These are phyloP conservation scores for Pseudogymnoascus sp. DNA, from an alignment of 2,329 filamentous ascomycete genomes.

Conservation along the genomic window DNA sequence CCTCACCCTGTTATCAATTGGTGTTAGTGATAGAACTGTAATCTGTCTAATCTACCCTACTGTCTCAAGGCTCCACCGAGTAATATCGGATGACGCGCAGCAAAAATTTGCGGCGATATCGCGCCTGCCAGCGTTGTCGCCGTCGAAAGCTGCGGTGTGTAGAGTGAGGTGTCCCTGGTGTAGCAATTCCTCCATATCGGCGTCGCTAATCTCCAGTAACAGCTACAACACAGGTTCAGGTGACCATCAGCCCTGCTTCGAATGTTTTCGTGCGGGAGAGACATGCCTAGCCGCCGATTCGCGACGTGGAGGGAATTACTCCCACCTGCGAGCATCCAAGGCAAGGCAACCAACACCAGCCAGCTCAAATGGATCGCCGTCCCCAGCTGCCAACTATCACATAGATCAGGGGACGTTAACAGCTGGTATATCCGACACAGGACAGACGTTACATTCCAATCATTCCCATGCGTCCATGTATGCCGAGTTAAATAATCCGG, in stretches of 20 bases:
- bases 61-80: neutral
- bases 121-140: constrained; percentile 12
- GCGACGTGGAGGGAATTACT: constrained; percentile 6
- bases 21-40: neutral
- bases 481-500: constrained; percentile 10
- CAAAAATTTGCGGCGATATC: constrained; percentile 8
- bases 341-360: neutral
- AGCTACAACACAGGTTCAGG: neutral
- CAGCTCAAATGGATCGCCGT: neutral
- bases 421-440: neutral
- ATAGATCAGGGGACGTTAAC: neutral
- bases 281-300: neutral
- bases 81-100: neutral
- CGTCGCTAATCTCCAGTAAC: neutral
- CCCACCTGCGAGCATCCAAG: neutral
- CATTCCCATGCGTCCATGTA: constrained; percentile 1
- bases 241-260: neutral
- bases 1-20: neutral
- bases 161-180: neutral
- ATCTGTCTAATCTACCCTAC: neutral
- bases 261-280: constrained; percentile 2
- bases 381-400: neutral
- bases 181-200: neutral
- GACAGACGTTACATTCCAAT: neutral
- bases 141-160: constrained; percentile 9